Conservation (phyloP, 2,329 filamentous ascomycete species). For the Elsinoe australis region DNA sequence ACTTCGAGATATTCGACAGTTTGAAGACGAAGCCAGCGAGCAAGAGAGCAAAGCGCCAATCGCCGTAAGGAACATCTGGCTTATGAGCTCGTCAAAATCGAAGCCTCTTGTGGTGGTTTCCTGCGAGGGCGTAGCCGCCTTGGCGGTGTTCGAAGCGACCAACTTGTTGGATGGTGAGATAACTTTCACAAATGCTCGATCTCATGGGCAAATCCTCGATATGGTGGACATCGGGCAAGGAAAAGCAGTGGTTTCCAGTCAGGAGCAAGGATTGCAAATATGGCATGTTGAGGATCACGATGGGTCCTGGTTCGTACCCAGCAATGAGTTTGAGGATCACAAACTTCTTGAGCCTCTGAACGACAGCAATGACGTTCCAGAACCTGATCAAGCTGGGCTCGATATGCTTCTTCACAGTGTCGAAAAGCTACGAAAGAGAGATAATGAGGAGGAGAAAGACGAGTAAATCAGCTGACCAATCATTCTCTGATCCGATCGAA, state of each 20-base stretch:
- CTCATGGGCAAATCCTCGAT: slow-evolving; percentile 5
- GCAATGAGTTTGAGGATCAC: slow-evolving; percentile 20
- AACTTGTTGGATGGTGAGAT: neutral
- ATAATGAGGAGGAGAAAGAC: slow-evolving; percentile 20
- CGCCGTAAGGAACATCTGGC: slow-evolving; percentile 48
- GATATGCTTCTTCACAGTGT: slow-evolving; percentile 42
- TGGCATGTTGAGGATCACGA: neutral
- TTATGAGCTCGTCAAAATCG: slow-evolving; percentile 20
- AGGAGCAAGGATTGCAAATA: neutral
- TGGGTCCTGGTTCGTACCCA: neutral
- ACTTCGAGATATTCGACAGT: slow-evolving; percentile 30
- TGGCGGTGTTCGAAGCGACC: slow-evolving; percentile 53
- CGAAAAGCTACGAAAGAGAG: slow-evolving; percentile 44
- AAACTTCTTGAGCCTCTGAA: too few species aligned
- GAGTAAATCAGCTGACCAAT: too few species aligned
- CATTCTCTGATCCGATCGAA: too few species aligned
- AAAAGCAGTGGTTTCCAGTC: neutral
- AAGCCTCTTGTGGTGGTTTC: slow-evolving; percentile 32
- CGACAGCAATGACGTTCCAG: slow-evolving; percentile 21
- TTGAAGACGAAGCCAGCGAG: slow-evolving; percentile 21
- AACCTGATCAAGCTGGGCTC: slow-evolving; percentile 32
- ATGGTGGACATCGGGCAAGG: neutral
- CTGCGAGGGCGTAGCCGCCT: slow-evolving; percentile 35
- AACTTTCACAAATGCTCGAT: neutral
- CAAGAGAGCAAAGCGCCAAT: slow-evolving; percentile 22